Base-by-base conservation (phyloP, 805 yeast genomes). In the Kluyveromyces dobzhanskii region DNA sequence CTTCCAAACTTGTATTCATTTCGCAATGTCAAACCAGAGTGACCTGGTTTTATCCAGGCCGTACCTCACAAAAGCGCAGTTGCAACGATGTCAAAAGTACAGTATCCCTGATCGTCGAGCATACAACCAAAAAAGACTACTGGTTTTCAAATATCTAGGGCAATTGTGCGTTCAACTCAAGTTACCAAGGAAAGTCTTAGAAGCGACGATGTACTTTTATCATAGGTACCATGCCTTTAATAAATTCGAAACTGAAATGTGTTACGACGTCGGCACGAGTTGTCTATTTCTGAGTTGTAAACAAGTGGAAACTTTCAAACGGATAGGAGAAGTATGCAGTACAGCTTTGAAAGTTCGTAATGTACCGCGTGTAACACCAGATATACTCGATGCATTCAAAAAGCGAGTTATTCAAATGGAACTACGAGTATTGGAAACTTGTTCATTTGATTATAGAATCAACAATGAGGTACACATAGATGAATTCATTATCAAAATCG, bases 301-400 rank as follows among this genome's bases (percentile, higher is more conserved):
- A 57, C 76, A 78, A 46, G 94, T 85, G 52, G 96, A 87, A 53
- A 84, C 87, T 30, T 79, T 86, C 30, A 86, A 85, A 56, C 82
- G 82, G 48, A 57, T 81, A 12, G 67, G 75, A 38, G 85, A 82
- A 32, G 69, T 86, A 10, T 70, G 56, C 61, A 54, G 62, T 3
- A 62, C 61, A 27, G 64, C 69, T 4, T 54, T 64, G 42, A 62
- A 55, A 32, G 43, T 61, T n/a, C 50, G 65, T 11, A 57, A 54
- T 33, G 44, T 50, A 4, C 47, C 40, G 7, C 51, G 48, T 29
- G 41, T 57, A 29, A 52, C 47, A 3, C 35, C 51, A 1, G 70
- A 65, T 5, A 44, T 54, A 38, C 42, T 72, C 7, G 90, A 82
- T 17, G 66, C 62, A 19, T 78, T 77, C 47, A 68, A 80, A 40